Conservation (phyloP, 108 stramenopile species). For the Conticribra weissflogii region DNA sequence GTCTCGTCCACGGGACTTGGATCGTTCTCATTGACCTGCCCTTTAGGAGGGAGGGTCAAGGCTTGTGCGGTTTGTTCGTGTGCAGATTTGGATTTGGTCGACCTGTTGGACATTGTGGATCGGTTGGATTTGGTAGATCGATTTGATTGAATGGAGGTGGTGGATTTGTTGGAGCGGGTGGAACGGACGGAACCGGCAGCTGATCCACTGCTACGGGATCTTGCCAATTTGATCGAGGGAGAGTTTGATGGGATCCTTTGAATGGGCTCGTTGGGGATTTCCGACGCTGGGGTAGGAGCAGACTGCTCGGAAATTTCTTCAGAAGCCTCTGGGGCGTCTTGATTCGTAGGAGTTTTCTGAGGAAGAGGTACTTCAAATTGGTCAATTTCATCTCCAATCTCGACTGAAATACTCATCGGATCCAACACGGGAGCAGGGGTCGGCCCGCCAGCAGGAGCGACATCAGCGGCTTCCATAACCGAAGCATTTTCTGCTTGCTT, state of each 20-base stretch:
- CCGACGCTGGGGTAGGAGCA: background rate
- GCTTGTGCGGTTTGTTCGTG: no score
- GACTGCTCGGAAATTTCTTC: background rate
- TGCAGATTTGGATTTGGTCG: background rate
- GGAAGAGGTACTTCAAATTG: slow-evolving; percentile 13
- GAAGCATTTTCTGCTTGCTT: background rate
- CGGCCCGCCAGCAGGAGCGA: background rate
- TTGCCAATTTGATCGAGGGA: background rate
- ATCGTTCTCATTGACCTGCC: background rate
- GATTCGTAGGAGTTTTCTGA: background rate
- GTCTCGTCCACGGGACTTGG: background rate
- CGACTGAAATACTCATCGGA: slow-evolving; percentile 10
- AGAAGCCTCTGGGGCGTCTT: background rate
- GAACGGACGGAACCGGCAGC: slow-evolving; percentile 8
- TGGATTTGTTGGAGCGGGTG: slow-evolving; percentile 3
- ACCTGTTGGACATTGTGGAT: background rate
- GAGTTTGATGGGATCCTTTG: background rate
- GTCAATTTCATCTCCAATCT: slow-evolving; percentile 26
- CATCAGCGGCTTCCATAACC: slow-evolving; percentile 1
- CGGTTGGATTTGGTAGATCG: no score
- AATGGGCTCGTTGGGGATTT: background rate
- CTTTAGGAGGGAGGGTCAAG: background rate
- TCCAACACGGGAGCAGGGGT: background rate
- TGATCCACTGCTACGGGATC: background rate
- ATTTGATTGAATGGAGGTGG: background rate